A percentile compares a stretch with the other conserved stretches of the same genome.
phyloP scores from a whole-genome alignment of 1,139 yeast species.

The Meyerozyma carpophila region DNA sequence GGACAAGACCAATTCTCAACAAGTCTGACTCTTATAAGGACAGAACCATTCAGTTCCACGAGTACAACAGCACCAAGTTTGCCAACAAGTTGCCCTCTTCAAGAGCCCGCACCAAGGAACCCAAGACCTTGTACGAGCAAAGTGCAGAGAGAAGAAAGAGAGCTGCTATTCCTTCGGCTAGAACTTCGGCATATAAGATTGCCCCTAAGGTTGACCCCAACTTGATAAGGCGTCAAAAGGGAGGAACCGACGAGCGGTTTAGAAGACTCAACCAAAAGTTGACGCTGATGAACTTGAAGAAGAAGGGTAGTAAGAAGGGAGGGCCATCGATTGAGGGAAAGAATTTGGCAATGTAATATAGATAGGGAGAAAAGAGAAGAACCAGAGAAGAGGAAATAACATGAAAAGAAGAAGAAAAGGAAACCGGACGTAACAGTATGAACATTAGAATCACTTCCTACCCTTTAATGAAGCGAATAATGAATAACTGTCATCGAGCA shows the following conservation, averaged over 20 bases:
- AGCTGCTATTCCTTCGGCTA: constrained; percentile 90
- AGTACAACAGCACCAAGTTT: constrained; percentile 59
- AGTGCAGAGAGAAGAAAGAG: constrained; percentile 90
- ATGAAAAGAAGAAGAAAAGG: not conserved
- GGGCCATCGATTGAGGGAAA: constrained; percentile 84
- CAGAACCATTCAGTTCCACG: constrained; percentile 65
- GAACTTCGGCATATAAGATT: constrained; percentile 82
- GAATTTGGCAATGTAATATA: constrained; percentile 40
- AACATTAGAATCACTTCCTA: too few species aligned
- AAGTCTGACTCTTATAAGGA: constrained; percentile 93
- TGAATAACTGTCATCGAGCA: too few species aligned
- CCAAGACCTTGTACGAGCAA: constrained; percentile 71
- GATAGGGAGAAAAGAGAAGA: constrained; percentile 1
- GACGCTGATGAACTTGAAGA: constrained; percentile 38
- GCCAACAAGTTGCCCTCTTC: constrained; percentile 42
- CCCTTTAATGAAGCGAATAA: too few species aligned
- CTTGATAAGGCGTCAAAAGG: constrained; percentile 34
- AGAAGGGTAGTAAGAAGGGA: constrained; percentile 49
- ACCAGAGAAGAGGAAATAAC: not conserved
- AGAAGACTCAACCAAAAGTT: constrained; percentile 61
- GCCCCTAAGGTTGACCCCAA: constrained; percentile 74
- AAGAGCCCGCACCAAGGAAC: constrained; percentile 34
- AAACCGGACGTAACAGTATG: not conserved
- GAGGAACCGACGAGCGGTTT: constrained; percentile 71
- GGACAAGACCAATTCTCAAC: constrained; percentile 98